Percentiles rank a stretch among this genome's conserved stretches.
phyloP scores from a whole-genome alignment of 208 protist genomes.

The Entamoeba moshkovskii region DNA sequence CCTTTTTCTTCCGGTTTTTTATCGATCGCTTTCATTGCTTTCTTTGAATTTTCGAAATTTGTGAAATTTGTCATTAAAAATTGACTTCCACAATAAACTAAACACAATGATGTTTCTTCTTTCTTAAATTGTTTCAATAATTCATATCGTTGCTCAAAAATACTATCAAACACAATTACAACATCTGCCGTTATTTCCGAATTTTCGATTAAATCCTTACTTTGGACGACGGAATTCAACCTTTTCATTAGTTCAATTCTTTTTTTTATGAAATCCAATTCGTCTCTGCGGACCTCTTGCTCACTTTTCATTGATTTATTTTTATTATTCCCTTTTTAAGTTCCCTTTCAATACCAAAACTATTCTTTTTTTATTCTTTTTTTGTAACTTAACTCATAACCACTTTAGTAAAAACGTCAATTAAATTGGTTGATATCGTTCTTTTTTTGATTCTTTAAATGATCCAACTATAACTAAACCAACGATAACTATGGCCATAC shows the following conservation, averaged over 20 bases:
- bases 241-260: background rate
- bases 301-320: background rate
- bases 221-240: background rate
- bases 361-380: no score
- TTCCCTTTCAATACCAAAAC: no score
- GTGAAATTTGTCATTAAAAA: background rate
- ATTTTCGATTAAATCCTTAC: background rate
- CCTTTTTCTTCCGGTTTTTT: background rate
- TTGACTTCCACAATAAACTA: background rate
- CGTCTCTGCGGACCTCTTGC: background rate
- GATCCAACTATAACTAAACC: no score
- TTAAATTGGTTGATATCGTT: no score
- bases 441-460: no score
- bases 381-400: no score
- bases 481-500: no score
- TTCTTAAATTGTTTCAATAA: background rate
- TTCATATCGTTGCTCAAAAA: background rate
- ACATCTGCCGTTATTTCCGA: background rate
- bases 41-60: background rate
- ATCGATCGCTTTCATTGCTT: background rate
- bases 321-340: no score
- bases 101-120: background rate
- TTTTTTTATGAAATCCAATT: background rate
- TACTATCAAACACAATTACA: background rate
- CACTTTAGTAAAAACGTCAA: no score